phyloP scores from a whole-genome alignment of 2,329 filamentous ascomycete genomes.

The Penicillium sp. region DNA sequence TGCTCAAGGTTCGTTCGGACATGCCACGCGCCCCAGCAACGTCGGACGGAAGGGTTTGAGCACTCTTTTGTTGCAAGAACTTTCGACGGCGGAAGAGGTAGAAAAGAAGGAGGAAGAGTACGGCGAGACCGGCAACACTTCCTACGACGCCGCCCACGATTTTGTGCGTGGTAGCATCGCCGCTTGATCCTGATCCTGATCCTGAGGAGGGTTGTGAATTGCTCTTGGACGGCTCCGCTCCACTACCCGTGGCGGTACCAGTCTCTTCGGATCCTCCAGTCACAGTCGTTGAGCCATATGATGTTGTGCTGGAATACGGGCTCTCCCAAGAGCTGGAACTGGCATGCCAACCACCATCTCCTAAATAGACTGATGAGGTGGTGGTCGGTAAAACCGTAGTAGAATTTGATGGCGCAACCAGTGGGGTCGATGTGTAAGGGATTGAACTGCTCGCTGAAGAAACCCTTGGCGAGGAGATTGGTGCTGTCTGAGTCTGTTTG shows the following conservation, averaged over 20 bases:
- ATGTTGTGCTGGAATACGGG: not conserved
- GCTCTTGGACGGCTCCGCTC: conserved; percentile 11
- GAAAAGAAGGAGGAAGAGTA: conserved; percentile 45
- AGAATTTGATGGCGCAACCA: conserved; percentile 5
- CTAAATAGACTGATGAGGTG: not conserved
- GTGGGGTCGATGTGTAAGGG: conserved; percentile 12
- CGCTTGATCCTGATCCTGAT: conserved; percentile 15
- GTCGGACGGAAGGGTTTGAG: conserved; percentile 25
- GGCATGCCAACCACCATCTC: not conserved
- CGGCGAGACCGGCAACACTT: conserved; percentile 57
- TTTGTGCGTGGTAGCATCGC: conserved; percentile 46
- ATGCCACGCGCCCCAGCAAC: conserved; percentile 31
- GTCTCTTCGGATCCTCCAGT: conserved; percentile 6
- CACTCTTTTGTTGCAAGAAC: conserved; percentile 25
- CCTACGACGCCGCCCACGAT: conserved; percentile 64
- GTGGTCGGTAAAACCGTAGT: conserved; percentile 1
- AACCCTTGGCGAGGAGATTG: conserved; percentile 10
- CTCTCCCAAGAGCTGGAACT: not conserved
- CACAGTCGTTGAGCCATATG: not conserved
- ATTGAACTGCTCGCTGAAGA: conserved; percentile 8
- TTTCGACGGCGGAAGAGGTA: conserved; percentile 49
- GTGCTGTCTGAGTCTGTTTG: conserved; percentile 3
- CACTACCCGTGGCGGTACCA: conserved; percentile 4
- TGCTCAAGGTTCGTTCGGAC: conserved; percentile 39
- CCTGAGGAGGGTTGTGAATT: conserved; percentile 11